These are phyloP conservation scores for Ehretia macrophylla DNA, from an alignment of 257 asterid species.

Conservation along the genomic window DNA sequence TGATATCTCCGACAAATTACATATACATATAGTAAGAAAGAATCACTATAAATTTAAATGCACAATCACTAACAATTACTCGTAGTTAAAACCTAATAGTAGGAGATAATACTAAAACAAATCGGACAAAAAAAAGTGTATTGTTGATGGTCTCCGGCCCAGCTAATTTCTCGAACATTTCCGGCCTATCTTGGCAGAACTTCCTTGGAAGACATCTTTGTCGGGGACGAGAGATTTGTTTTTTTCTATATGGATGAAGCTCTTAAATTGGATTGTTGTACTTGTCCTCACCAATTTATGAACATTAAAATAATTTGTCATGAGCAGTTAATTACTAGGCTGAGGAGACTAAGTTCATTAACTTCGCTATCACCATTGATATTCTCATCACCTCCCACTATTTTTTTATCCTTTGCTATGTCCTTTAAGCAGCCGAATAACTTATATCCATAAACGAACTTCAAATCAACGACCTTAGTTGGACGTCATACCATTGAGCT, in stretches of 20 bases:
- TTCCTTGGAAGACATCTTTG: no score
- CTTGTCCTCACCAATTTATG: background rate
- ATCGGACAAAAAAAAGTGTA: no score
- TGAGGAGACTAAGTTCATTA: background rate
- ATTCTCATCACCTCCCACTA: background rate
- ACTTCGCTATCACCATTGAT: background rate
- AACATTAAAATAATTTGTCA: background rate
- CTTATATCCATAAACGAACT: background rate
- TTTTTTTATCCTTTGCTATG: background rate
- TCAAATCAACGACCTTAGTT: background rate
- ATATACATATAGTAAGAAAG: no score
- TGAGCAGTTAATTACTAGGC: background rate
- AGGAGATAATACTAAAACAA: no score
- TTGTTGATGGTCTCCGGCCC: no score
- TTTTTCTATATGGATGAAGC: background rate
- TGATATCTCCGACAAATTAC: no score
- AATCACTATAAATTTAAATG: no score
- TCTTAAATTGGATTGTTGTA: background rate
- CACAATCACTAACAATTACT: no score
- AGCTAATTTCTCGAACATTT: no score
- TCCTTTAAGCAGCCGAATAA: background rate
- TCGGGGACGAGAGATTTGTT: no score
- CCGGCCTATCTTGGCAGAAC: no score
- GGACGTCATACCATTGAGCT: background rate
- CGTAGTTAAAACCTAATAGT: no score